These are phyloP conservation scores for Sugiyamaella pinicola DNA, from an alignment of 1,139 yeast genomes.

Conservation along the genomic window DNA sequence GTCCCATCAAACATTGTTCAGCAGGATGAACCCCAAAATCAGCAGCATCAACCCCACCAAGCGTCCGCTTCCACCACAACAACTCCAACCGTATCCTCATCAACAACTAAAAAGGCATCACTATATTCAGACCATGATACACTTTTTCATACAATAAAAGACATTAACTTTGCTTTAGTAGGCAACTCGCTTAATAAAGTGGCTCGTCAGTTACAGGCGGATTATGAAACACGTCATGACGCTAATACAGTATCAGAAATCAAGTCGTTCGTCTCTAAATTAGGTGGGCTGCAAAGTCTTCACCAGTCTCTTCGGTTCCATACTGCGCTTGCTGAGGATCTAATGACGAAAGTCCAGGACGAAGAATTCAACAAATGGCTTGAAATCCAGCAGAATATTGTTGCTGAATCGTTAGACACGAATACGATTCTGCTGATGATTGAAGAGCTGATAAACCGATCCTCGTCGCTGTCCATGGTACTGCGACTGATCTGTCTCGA, in stretches of 20 bases:
- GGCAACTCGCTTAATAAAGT: slow-evolving; percentile 70
- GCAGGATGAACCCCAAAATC: background rate
- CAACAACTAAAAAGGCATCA: slow-evolving; percentile 40
- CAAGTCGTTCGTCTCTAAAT: slow-evolving; percentile 67
- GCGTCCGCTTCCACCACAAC: slow-evolving; percentile 8
- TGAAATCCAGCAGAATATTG: slow-evolving; percentile 73
- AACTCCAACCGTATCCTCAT: slow-evolving; percentile 6
- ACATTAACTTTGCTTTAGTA: slow-evolving; percentile 76
- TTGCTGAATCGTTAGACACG: slow-evolving; percentile 59
- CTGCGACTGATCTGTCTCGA: slow-evolving; percentile 57
- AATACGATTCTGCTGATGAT: slow-evolving; percentile 50
- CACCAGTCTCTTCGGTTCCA: slow-evolving; percentile 75
- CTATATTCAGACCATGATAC: slow-evolving; percentile 44
- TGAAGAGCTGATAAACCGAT: slow-evolving; percentile 52
- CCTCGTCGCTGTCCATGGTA: slow-evolving; percentile 46
- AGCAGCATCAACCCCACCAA: background rate
- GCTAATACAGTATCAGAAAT: slow-evolving; percentile 67
- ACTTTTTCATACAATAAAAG: slow-evolving; percentile 55
- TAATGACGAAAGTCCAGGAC: slow-evolving; percentile 56
- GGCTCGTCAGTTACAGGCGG: slow-evolving; percentile 71
- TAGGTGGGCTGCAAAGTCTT: slow-evolving; percentile 66
- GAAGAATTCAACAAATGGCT: slow-evolving; percentile 57
- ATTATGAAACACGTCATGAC: slow-evolving; percentile 63
- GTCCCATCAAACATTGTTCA: slow-evolving; percentile 41
- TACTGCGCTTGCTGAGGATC: slow-evolving; percentile 71